phyloP scores from a whole-genome alignment of 768 basidiomycete species.

The Pluteus cervinus region DNA sequence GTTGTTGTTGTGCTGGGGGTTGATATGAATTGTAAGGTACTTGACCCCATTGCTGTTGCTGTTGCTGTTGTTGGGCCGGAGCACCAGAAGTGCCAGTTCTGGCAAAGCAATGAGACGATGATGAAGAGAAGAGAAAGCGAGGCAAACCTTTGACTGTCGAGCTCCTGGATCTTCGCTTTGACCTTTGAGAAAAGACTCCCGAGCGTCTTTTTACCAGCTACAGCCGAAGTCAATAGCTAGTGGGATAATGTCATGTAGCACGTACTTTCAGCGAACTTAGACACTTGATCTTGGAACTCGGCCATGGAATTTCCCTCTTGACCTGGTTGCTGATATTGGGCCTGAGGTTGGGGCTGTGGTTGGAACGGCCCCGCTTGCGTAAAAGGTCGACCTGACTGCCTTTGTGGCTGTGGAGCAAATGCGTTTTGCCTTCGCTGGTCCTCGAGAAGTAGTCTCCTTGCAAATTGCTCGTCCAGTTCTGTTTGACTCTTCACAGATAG shows the following conservation, averaged over 20 bases:
- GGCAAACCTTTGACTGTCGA: conserved; percentile 47
- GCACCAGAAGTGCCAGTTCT: conserved; percentile 1
- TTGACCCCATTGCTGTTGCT: conserved; percentile 2
- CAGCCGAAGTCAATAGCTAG: not conserved
- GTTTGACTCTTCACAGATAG: conserved; percentile 42
- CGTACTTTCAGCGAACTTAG: conserved; percentile 74
- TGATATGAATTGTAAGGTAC: too few relatives aligned
- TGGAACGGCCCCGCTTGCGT: conserved; percentile 12
- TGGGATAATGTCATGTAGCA: conserved; percentile 8
- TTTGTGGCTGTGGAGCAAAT: conserved; percentile 34
- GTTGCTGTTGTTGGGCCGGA: not conserved
- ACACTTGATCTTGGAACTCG: conserved; percentile 72
- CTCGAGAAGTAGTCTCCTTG: conserved; percentile 64
- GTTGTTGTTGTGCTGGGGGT: conserved; percentile 15
- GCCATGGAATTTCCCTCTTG: conserved; percentile 46
- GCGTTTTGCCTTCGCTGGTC: too few relatives aligned
- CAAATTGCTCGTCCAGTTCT: conserved; percentile 76
- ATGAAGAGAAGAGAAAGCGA: too few relatives aligned
- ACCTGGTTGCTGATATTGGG: conserved; percentile 9
- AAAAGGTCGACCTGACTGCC: conserved; percentile 26
- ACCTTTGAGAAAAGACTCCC: conserved; percentile 67
- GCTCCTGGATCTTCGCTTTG: conserved; percentile 79
- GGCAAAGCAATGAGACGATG: too few relatives aligned
- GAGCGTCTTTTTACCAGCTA: conserved; percentile 78
- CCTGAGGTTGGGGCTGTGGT: conserved; percentile 17